Percentiles rank a stretch among this genome's conserved stretches.
Evolutionary conservation across 306 rosid species (phyloP).

Genomic region (Trifolium repens): DNA sequence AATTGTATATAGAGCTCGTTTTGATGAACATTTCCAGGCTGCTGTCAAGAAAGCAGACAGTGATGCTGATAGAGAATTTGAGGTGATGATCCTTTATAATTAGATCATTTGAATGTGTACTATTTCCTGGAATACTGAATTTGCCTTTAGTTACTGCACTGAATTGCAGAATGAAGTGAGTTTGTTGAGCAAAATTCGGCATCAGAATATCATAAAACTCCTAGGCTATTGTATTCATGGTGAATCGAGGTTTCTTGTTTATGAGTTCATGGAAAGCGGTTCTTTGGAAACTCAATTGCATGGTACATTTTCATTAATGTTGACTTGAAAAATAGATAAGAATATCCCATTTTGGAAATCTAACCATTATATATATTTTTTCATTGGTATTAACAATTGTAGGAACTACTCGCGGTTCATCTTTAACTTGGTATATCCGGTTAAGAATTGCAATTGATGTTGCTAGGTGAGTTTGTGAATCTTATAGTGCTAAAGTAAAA

Average conservation of each 20-base stretch:
- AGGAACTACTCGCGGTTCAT: conserved; percentile 75
- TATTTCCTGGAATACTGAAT: conserved; percentile 30
- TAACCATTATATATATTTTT: conserved; percentile 19
- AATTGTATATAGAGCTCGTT: conserved; percentile 64
- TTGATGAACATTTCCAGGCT: conserved; percentile 70
- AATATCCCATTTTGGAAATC: conserved; percentile 14
- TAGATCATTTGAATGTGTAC: conserved; percentile 16
- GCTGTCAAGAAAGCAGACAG: conserved; percentile 75
- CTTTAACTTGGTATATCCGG: conserved; percentile 80
- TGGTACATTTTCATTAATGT: conserved; percentile 52
- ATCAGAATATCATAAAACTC: conserved; percentile 81
- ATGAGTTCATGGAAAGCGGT: conserved; percentile 79
- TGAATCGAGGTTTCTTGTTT: conserved; percentile 77
- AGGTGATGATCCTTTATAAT: conserved; percentile 53
- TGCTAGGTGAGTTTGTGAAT: conserved; percentile 62
- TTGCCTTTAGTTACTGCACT: conserved; percentile 37
- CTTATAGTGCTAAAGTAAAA: conserved; percentile 7
- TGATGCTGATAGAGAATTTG: conserved; percentile 74
- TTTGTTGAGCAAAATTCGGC: conserved; percentile 80
- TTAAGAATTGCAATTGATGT: conserved; percentile 83
- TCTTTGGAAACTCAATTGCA: conserved; percentile 77
- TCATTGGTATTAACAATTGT: conserved; percentile 34
- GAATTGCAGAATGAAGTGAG: conserved; percentile 83
- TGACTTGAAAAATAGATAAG: conserved; percentile 21
- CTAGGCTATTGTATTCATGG: conserved; percentile 77